Percentiles rank a stretch among this genome's conserved stretches.
phyloP scores from a whole-genome alignment of 345 rosid genomes.

The Gossypium stocksii region DNA sequence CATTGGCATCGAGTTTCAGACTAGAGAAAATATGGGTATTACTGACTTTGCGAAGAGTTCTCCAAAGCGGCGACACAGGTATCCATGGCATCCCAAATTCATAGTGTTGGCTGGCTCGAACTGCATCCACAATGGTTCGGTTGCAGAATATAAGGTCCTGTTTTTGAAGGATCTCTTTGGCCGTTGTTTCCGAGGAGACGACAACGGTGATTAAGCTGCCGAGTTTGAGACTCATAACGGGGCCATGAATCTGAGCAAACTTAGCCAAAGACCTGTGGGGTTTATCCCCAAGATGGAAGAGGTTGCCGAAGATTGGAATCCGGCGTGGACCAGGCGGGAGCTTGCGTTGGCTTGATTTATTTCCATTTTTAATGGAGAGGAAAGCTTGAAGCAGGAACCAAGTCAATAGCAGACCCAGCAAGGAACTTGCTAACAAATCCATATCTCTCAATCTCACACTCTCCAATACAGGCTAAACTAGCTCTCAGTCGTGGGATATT shows the following conservation, averaged over 20 bases:
- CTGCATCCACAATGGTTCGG: slow-evolving; percentile 31
- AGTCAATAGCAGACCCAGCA: neutral
- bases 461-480: no score
- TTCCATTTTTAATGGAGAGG: neutral
- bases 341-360: neutral
- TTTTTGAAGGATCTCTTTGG: slow-evolving; percentile 39
- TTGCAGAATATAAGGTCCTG: slow-evolving; percentile 34
- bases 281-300: slow-evolving; percentile 34
- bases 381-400: slow-evolving; percentile 3
- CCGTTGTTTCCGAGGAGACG: slow-evolving; percentile 32
- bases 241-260: slow-evolving; percentile 39
- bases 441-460: neutral
- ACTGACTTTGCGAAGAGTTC: slow-evolving; percentile 36
- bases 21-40: slow-evolving; percentile 28
- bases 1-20: slow-evolving; percentile 33
- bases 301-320: slow-evolving; percentile 43
- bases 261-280: slow-evolving; percentile 35
- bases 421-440: neutral
- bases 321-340: slow-evolving; percentile 36
- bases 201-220: slow-evolving; percentile 40
- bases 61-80: slow-evolving; percentile 39
- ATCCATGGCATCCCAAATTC: slow-evolving; percentile 32
- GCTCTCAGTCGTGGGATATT: no score
- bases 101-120: slow-evolving; percentile 30
- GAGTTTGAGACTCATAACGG: slow-evolving; percentile 37